Percentiles rank a stretch among this genome's conserved stretches.
phyloP scores from a whole-genome alignment of 352 stramenopile species.

The Phytophthora nicotianae region DNA sequence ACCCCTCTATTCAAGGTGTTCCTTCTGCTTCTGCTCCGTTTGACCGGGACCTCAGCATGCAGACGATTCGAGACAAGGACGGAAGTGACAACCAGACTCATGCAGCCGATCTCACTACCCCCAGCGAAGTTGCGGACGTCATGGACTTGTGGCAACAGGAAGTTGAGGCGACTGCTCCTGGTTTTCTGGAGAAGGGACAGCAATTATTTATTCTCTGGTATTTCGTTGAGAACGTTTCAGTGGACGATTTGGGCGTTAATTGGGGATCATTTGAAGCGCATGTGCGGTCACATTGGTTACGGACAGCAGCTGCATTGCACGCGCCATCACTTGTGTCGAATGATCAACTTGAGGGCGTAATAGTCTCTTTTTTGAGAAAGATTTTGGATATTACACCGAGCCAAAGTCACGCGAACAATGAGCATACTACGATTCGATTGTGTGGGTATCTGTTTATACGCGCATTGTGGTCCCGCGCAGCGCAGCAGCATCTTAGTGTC shows the following conservation, averaged over 20 bases:
- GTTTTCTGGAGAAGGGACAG: slow-evolving; percentile 18
- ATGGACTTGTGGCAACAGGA: slow-evolving; percentile 10
- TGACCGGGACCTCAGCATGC: not conserved
- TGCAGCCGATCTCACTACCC: not conserved
- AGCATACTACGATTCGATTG: slow-evolving; percentile 4
- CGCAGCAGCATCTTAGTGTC: slow-evolving; percentile 5
- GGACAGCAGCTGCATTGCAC: not conserved
- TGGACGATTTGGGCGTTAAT: slow-evolving; percentile 1
- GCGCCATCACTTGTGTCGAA: not conserved
- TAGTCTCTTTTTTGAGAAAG: slow-evolving; percentile 6
- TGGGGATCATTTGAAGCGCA: not conserved
- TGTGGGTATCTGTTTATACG: slow-evolving; percentile 11
- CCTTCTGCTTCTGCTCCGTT: not conserved
- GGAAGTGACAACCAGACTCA: not conserved
- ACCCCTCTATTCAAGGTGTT: not conserved
- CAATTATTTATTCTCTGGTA: slow-evolving; percentile 23
- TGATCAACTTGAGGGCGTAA: not conserved
- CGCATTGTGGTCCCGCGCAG: slow-evolving; percentile 2
- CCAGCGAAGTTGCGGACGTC: not conserved
- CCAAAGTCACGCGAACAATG: not conserved
- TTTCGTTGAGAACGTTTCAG: slow-evolving; percentile 11
- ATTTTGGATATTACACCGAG: slow-evolving; percentile 1
- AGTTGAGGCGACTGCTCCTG: not conserved
- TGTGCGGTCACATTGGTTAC: slow-evolving; percentile 15
- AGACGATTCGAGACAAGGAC: not conserved